Conservation (phyloP, 371 early-diverging fungal species). For the Enteropsectra breve region DNA sequence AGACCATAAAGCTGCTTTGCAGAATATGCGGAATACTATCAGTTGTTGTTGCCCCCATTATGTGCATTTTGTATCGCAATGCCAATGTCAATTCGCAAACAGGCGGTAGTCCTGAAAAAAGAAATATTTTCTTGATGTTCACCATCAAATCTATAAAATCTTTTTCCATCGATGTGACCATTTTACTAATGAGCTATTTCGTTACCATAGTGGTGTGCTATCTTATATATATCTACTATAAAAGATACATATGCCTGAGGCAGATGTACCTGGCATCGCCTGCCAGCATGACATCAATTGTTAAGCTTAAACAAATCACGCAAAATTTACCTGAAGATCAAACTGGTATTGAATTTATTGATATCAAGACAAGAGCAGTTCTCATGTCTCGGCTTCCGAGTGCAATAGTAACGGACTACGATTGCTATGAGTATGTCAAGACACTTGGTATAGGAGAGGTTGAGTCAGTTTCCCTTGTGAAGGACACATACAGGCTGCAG, state of each 20-base stretch:
- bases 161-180: neutral
- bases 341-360: conserved; percentile 48
- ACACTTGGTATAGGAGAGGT: conserved; percentile 49
- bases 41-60: conserved; percentile 39
- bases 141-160: conserved; percentile 4
- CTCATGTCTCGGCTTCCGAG: conserved; percentile 51
- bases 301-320: conserved; percentile 46
- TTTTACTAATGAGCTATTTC: conserved; percentile 38
- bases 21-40: conserved; percentile 51
- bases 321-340: conserved; percentile 25
- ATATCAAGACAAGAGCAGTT: conserved; percentile 51
- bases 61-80: conserved; percentile 48
- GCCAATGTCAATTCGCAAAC: conserved; percentile 27
- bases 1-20: conserved; percentile 57
- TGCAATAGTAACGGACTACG: conserved; percentile 52
- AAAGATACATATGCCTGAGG: conserved; percentile 57
- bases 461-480: conserved; percentile 47
- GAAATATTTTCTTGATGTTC: conserved; percentile 14
- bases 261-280: conserved; percentile 58
- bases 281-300: conserved; percentile 55
- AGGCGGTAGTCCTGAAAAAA: neutral
- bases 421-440: conserved; percentile 44
- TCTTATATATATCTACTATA: conserved; percentile 59
- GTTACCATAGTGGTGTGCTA: conserved; percentile 51
- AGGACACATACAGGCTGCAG: conserved; percentile 48